These are phyloP conservation scores for Cryptosporidium canis DNA, from an alignment of 169 alveolate genomes.

Conservation along the genomic window DNA sequence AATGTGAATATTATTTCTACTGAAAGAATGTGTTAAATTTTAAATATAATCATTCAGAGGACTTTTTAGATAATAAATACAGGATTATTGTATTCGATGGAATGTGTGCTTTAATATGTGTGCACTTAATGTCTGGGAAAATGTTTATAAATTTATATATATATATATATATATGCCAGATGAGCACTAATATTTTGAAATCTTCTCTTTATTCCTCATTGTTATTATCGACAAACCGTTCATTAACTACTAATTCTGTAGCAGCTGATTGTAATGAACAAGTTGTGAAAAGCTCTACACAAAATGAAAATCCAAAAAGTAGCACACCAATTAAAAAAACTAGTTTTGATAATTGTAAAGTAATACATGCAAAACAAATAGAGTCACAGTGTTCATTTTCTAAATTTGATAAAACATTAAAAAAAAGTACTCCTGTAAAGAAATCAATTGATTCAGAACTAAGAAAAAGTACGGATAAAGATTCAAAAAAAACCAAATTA, in stretches of 20 bases:
- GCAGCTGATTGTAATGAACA: background rate
- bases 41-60: too few species aligned
- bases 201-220: constrained; percentile 30
- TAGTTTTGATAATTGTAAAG: background rate
- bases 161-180: background rate
- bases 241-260: background rate
- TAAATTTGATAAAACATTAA: background rate
- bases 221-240: background rate
- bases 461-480: too few species aligned
- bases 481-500: too few species aligned
- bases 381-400: background rate
- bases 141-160: too few species aligned
- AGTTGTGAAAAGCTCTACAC: background rate
- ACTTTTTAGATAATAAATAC: too few species aligned
- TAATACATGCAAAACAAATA: background rate
- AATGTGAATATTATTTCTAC: background rate
- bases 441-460: too few species aligned
- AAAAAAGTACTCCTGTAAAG: background rate
- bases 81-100: too few species aligned
- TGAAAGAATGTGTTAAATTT: too few species aligned
- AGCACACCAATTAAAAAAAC: background rate
- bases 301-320: background rate
- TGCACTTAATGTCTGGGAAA: background rate
- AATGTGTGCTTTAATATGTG: background rate
- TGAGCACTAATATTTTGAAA: constrained; percentile 1